Base-by-base conservation (phyloP, 1,139 yeast species). In the Saccharomyces hybrid region DNA sequence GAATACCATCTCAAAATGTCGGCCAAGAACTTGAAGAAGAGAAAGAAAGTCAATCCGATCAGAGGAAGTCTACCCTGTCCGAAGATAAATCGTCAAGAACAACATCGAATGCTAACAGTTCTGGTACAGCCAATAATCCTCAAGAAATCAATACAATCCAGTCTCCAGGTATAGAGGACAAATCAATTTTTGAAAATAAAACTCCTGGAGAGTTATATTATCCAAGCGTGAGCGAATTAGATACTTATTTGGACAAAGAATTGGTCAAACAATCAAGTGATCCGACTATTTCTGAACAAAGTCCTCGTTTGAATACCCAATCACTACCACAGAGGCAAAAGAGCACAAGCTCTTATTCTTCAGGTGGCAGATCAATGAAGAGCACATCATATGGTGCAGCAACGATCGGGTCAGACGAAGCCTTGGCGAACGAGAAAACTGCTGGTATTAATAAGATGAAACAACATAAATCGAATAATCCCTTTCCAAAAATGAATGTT, bases 401-500 rank as follows among this genome's bases (percentile, higher is more conserved):
- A 9, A n/a, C 26, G 3, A 51, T 49, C 31, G 53, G 50, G 28
- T 60, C 51, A 6, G 56, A 51, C 3, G 62, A 57, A 13, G 54
- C 57, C 5, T 58, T 60, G 19, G 38, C 61, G 26, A 57, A 55
- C 5, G 63, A 67, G 26, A 62, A 57, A 7, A 60, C 61, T 48
- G 59, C 9, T 29, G 46, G 49, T 16, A 42, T 48, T 13, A 38
- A 38, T 31, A 34, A 54, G 16, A 52, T 50, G 6, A 66, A 60
- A 52, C 68, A 66, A 49, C 67, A 67, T 56, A 69, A 68, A 57
- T 62, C 70, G 2, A 67, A 62, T 46, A 69, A 69, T 56, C 72
- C 72, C 27, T 69, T 69, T 48, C 72, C 72, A 19, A 64, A 57
- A 49, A 67, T 68, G 59, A 54, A 55, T 2, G 50, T 55, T 42